These are phyloP conservation scores for Nothophaeocryptopus gaeumannii DNA, from an alignment of 2,329 filamentous ascomycete species.

Conservation along the genomic window DNA sequence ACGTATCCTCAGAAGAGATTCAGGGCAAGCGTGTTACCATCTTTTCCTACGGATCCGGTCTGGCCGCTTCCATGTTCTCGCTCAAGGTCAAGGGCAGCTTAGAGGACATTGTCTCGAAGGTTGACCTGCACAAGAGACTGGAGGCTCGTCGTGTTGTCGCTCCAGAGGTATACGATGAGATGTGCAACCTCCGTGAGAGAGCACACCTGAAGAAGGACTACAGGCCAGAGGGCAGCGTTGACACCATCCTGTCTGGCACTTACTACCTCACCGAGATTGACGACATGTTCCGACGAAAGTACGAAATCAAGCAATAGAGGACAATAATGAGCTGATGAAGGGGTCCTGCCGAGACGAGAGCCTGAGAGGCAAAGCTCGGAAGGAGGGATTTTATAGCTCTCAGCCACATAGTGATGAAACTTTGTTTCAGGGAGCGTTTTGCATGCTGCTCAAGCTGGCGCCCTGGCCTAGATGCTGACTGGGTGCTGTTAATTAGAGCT, in stretches of 20 bases:
- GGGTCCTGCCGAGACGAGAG: no score
- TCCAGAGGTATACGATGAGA: conserved; percentile 52
- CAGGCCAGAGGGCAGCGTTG: conserved; percentile 44
- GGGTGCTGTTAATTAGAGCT: no score
- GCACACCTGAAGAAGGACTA: conserved; percentile 52
- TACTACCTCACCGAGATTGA: conserved; percentile 53
- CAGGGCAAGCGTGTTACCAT: conserved; percentile 51
- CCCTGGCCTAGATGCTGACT: no score
- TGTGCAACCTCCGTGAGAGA: conserved; percentile 52
- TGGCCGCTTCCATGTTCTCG: conserved; percentile 52
- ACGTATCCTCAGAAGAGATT: conserved; percentile 45
- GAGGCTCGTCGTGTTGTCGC: conserved; percentile 45
- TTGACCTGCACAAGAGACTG: conserved; percentile 48
- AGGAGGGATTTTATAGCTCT: no score
- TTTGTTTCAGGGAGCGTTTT: no score
- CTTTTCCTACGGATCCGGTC: conserved; percentile 54
- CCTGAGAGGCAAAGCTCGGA: no score
- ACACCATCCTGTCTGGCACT: conserved; percentile 47
- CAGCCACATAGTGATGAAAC: no score
- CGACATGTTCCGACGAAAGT: conserved; percentile 51
- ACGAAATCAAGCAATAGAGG: conserved; percentile 49
- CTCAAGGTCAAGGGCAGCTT: conserved; percentile 48
- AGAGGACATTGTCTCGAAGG: conserved; percentile 46
- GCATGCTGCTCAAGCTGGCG: no score
- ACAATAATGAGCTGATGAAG: not conserved